Evolutionary conservation across 305 asterid genomes (phyloP), one percentile per base, ranked within the genome.

Genomic region (Solanum chacoense): DNA sequence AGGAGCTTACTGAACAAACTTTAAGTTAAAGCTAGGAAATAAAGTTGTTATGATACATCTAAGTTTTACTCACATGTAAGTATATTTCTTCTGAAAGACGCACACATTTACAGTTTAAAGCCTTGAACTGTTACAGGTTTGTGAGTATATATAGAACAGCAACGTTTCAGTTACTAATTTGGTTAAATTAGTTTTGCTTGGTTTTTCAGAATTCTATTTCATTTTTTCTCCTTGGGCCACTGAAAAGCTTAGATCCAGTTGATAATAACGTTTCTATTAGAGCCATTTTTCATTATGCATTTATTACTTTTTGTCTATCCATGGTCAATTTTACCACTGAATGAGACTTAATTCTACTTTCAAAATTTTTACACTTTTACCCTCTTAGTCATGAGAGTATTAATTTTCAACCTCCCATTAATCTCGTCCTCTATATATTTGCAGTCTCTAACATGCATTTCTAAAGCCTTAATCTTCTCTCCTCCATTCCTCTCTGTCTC

Each of bases 381-480:
- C 28, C 73, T 18, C n/a, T 50, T 50, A 20, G 72, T 31, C 24
- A 29, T 63, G 3, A 32, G 26, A 38, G 13, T 13, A 7, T 40
- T 80, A 1, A 59, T 59, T 59, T 16, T 28, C 69, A 80, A 42
- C 86, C 71, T 50, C 31, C 31, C 40, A 4, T 31, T 11, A 9
- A 80, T 69, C 18, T 24, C 7, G 6, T 50, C 42, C 20, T 83
- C 42, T 83, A 83, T 83, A 83, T 83, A 50, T 83, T 29, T 28
- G 29, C 18, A 83, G 73, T 50, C 87, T 20, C 29, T 74, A 83
- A 83, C 73, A 26, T 28, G 75, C 18, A 83, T 50, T 50, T 83
- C 42, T 50, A 50, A 78, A 55, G 55, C 38, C 74, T 28, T 37
- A 50, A 86, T 34, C 88, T 87, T 88, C 90, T 89, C 90, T 90